Percentiles rank a stretch among this genome's conserved stretches.
phyloP scores from a whole-genome alignment of 2,329 filamentous ascomycete genomes.

The Fusarium nelsonii region DNA sequence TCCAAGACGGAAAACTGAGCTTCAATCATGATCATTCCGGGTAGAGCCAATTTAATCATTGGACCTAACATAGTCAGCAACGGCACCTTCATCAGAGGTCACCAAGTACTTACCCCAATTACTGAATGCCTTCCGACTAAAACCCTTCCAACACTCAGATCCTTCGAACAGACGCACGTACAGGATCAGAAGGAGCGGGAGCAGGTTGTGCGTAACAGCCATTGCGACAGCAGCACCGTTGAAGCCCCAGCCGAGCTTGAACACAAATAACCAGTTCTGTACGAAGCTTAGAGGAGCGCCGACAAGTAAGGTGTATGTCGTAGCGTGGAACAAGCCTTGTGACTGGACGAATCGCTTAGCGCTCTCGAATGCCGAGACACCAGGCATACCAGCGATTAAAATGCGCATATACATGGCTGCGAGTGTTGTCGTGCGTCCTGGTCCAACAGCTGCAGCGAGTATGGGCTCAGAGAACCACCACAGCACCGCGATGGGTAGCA shows the following conservation, averaged over 20 bases:
- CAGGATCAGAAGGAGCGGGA: conserved; percentile 77
- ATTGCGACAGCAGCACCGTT: conserved; percentile 84
- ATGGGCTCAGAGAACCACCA: conserved; percentile 77
- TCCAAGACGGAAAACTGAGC: conserved; percentile 93
- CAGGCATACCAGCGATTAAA: conserved; percentile 76
- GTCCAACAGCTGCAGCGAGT: conserved; percentile 58
- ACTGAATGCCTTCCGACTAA: conserved; percentile 73
- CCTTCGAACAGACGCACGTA: conserved; percentile 80
- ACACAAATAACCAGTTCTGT: conserved; percentile 81
- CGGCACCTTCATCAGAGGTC: rapidly evolving
- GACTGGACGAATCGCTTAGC: conserved; percentile 84
- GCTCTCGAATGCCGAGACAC: conserved; percentile 78
- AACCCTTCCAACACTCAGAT: conserved; percentile 82
- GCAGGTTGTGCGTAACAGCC: conserved; percentile 78
- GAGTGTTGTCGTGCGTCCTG: conserved; percentile 70
- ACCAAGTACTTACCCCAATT: conserved; percentile 69
- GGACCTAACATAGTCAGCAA: conserved; percentile 51
- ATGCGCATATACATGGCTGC: conserved; percentile 78
- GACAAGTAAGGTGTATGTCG: conserved; percentile 78
- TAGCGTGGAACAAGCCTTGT: conserved; percentile 81
- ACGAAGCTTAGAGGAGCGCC: conserved; percentile 80
- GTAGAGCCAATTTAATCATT: conserved; percentile 86
- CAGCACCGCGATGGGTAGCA: conserved; percentile 75
- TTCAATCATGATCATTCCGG: conserved; percentile 90
- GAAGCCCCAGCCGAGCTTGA: conserved; percentile 74